phyloP scores from a whole-genome alignment of 2,329 filamentous ascomycete species.

The Xylaria sp. region DNA sequence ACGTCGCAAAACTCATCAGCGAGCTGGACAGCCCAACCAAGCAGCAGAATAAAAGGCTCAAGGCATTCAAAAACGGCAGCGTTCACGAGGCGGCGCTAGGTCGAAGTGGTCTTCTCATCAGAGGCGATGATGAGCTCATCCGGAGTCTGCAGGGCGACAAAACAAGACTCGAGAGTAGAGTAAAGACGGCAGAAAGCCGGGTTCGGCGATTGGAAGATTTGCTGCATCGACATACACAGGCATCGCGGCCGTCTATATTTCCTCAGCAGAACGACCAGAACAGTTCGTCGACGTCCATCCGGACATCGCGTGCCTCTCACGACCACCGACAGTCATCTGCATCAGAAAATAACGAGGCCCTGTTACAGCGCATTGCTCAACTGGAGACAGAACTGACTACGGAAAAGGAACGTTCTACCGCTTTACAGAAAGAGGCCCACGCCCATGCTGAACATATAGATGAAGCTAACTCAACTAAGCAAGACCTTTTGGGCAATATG shows the following conservation, averaged over 20 bases:
- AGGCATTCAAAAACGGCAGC: constrained; percentile 96
- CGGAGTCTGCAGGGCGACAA: constrained; percentile 84
- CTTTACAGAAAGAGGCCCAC: constrained; percentile 73
- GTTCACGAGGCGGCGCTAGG: constrained; percentile 88
- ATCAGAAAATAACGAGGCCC: constrained; percentile 53
- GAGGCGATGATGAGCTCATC: constrained; percentile 85
- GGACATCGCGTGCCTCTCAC: constrained; percentile 48
- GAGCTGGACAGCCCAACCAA: constrained; percentile 83
- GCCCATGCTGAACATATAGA: constrained; percentile 69
- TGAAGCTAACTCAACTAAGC: constrained; percentile 89
- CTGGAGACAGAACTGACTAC: constrained; percentile 80
- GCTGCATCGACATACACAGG: constrained; percentile 78
- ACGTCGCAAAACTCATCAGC: constrained; percentile 76
- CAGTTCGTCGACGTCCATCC: constrained; percentile 57
- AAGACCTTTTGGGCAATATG: constrained; percentile 92
- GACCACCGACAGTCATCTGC: constrained; percentile 52
- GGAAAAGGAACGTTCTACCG: constrained; percentile 71
- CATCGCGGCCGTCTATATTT: constrained; percentile 62
- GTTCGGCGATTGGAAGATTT: constrained; percentile 91
- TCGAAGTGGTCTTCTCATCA: constrained; percentile 82
- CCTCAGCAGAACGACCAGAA: constrained; percentile 57
- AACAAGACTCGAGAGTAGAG: constrained; percentile 70
- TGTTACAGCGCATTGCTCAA: constrained; percentile 58
- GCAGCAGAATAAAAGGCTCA: constrained; percentile 84
- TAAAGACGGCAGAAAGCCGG: constrained; percentile 85